These are phyloP conservation scores for Melastoma candidum DNA, from an alignment of 441 rosid species.

Conservation along the genomic window DNA sequence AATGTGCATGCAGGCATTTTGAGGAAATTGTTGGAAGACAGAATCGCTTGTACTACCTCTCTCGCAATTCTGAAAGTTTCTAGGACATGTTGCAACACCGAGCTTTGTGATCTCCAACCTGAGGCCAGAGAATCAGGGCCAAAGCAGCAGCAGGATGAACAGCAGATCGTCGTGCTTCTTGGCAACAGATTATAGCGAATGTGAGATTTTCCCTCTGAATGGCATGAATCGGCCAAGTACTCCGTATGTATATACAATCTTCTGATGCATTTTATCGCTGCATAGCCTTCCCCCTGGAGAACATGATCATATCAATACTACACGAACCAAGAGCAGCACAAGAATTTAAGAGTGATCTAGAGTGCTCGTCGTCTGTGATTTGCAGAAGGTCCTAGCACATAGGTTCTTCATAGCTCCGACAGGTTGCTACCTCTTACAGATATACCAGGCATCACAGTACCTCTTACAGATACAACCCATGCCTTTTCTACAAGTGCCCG, in stretches of 20 bases:
- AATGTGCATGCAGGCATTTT: neutral
- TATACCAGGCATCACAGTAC: constrained; percentile 72
- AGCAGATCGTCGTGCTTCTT: constrained; percentile 47
- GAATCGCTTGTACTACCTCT: constrained; percentile 34
- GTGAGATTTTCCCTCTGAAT: constrained; percentile 46
- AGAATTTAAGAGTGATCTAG: neutral
- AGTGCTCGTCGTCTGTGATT: constrained; percentile 66
- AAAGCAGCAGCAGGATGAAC: constrained; percentile 95
- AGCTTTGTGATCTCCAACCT: constrained; percentile 68
- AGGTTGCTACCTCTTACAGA: constrained; percentile 41
- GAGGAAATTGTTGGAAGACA: neutral
- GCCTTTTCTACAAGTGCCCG: constrained; percentile 95
- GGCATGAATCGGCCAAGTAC: constrained; percentile 71
- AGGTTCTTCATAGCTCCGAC: constrained; percentile 45
- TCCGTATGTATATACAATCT: constrained; percentile 86
- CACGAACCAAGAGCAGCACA: neutral
- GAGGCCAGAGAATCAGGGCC: constrained; percentile 96
- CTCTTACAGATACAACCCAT: constrained; percentile 98
- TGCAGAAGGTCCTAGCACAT: constrained; percentile 30
- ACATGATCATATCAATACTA: constrained; percentile 2
- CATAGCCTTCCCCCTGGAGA: constrained; percentile 87
- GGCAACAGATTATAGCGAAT: constrained; percentile 72
- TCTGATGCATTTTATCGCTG: constrained; percentile 54
- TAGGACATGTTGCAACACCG: constrained; percentile 60
- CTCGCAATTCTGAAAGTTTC: constrained; percentile 54